Evolutionary conservation across 2,329 filamentous ascomycete species (phyloP).

Genomic region (Zymoseptoria pseudotritici): DNA sequence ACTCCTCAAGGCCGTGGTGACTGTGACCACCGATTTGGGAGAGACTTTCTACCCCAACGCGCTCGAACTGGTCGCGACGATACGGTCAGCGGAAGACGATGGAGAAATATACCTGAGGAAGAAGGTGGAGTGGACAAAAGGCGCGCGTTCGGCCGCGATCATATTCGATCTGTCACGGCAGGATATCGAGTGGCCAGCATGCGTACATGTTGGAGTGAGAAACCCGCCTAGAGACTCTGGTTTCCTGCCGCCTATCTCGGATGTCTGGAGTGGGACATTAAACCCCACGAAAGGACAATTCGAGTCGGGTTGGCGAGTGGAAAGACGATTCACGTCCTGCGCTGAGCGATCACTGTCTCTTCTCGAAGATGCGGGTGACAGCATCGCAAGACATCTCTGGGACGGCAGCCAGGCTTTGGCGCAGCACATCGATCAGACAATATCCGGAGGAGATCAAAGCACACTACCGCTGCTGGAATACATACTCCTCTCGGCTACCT

Average conservation of each 20-base stretch:
- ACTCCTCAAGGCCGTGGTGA: slow-evolving; percentile 47
- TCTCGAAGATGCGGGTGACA: slow-evolving; percentile 65
- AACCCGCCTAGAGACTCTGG: slow-evolving; percentile 25
- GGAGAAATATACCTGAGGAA: slow-evolving; percentile 37
- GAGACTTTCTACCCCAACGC: slow-evolving; percentile 53
- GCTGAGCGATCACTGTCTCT: slow-evolving; percentile 41
- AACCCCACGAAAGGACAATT: slow-evolving; percentile 31
- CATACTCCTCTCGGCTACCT: slow-evolving; percentile 32
- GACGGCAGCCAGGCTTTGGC: slow-evolving; percentile 54
- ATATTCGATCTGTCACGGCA: slow-evolving; percentile 35
- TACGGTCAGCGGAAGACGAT: slow-evolving; percentile 28
- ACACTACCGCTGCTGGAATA: slow-evolving; percentile 32
- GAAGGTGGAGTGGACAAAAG: slow-evolving; percentile 37
- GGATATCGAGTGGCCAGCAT: slow-evolving; percentile 32
- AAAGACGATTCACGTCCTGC: slow-evolving; percentile 46
- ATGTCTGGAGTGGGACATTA: slow-evolving; percentile 49
- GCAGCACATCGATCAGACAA: slow-evolving; percentile 43
- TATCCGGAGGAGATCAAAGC: slow-evolving; percentile 27
- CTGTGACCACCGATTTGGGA: slow-evolving; percentile 62
- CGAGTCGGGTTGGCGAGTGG: slow-evolving; percentile 46
- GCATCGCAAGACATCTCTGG: slow-evolving; percentile 66
- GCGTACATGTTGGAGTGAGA: slow-evolving; percentile 35
- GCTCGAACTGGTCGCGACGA: slow-evolving; percentile 36
- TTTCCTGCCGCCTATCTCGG: slow-evolving; percentile 41
- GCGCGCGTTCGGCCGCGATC: slow-evolving; percentile 39